Evolutionary conservation across 352 stramenopile genomes (phyloP).

Genomic region (Phytophthora aleatoria): DNA sequence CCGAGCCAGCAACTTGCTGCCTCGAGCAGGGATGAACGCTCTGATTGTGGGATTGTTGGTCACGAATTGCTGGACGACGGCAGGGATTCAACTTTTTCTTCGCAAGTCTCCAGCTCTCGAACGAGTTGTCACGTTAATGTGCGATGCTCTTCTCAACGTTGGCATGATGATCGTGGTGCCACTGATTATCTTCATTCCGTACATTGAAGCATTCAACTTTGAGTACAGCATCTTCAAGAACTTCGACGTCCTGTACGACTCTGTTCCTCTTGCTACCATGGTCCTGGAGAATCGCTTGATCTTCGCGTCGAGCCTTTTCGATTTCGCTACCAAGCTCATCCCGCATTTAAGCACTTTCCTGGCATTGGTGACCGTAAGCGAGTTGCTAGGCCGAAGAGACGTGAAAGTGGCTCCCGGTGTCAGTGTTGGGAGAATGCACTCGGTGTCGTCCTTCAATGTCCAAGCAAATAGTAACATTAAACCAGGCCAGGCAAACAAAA

Average conservation of each 20-base stretch:
- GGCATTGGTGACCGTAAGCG: neutral
- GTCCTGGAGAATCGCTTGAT: constrained; percentile 19
- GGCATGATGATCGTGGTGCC: constrained; percentile 20
- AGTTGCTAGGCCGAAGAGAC: constrained; percentile 7
- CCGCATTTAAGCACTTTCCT: neutral
- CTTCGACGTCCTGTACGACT: constrained; percentile 5
- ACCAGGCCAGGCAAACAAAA: neutral
- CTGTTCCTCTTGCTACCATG: neutral
- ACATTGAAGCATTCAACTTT: constrained; percentile 21
- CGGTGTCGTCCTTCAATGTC: constrained; percentile 3
- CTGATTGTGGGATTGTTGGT: constrained; percentile 23
- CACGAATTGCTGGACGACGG: constrained; percentile 32
- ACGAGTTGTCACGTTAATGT: constrained; percentile 10
- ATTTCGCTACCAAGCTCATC: constrained; percentile 23
- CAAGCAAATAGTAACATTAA: neutral
- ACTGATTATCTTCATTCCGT: constrained; percentile 25
- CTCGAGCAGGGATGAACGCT: constrained; percentile 10
- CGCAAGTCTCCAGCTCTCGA: constrained; percentile 18
- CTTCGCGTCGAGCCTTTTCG: constrained; percentile 14
- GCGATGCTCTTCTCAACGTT: constrained; percentile 24
- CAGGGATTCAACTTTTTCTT: constrained; percentile 22
- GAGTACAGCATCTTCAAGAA: constrained; percentile 13
- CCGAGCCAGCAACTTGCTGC: constrained; percentile 26
- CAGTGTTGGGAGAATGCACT: neutral
- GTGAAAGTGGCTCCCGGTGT: constrained; percentile 4